phyloP scores from a whole-genome alignment of 1,139 yeast genomes.

The Scheffersomyces titani region DNA sequence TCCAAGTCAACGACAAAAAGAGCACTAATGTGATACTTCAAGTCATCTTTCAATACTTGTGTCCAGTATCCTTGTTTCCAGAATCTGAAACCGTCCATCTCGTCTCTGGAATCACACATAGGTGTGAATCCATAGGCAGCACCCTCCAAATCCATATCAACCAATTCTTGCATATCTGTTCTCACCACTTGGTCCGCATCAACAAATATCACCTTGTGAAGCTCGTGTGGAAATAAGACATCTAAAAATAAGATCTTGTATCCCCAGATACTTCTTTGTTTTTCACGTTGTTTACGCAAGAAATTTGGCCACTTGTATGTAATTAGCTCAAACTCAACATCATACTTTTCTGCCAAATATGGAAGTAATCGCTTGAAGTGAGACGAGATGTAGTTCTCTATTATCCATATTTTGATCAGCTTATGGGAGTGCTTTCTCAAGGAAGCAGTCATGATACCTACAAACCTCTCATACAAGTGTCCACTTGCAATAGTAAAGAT shows the following conservation, averaged over 20 bases:
- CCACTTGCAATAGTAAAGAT: constrained; percentile 86
- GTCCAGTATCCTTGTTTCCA: constrained; percentile 97
- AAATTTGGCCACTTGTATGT: constrained; percentile 92
- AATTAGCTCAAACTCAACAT: constrained; percentile 69
- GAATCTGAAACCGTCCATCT: constrained; percentile 84
- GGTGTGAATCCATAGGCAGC: constrained; percentile 87
- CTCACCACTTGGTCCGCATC: constrained; percentile 84
- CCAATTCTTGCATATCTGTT: constrained; percentile 69
- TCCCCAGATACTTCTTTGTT: constrained; percentile 84
- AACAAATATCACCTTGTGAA: constrained; percentile 77
- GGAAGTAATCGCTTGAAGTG: constrained; percentile 65
- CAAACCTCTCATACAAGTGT: constrained; percentile 68
- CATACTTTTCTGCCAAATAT: constrained; percentile 54
- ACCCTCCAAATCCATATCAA: constrained; percentile 66
- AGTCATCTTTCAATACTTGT: constrained; percentile 55
- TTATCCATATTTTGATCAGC: constrained; percentile 81
- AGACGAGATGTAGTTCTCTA: constrained; percentile 77
- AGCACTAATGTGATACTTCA: constrained; percentile 82
- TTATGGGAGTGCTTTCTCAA: constrained; percentile 63
- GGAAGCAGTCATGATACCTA: constrained; percentile 78
- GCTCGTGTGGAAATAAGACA: constrained; percentile 77
- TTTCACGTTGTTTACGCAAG: constrained; percentile 75
- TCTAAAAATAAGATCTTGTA: constrained; percentile 85
- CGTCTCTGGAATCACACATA: constrained; percentile 80
- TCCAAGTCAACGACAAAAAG: constrained; percentile 77